Evolutionary conservation across 257 asterid genomes (phyloP).

Genomic region (Solanum sejunctum): DNA sequence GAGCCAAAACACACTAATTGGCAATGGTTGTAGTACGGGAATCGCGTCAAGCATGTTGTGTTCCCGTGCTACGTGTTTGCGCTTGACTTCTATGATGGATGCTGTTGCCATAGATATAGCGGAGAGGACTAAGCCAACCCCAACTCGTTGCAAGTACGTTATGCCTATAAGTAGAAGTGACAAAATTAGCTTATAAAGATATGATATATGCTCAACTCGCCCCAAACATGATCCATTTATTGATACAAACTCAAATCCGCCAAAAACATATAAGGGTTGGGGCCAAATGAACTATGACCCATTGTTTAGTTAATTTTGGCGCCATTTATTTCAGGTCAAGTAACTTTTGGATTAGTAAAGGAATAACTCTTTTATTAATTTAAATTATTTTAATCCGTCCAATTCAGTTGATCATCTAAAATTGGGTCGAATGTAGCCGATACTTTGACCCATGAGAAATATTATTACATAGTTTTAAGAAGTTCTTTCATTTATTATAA

Average conservation of each 20-base stretch:
- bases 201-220: background rate
- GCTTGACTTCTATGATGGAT: conserved; percentile 45
- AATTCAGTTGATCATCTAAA: background rate
- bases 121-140: conserved; percentile 59
- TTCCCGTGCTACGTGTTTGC: conserved; percentile 37
- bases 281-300: background rate
- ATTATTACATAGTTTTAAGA: too few relatives aligned
- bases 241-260: background rate
- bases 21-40: conserved; percentile 43
- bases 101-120: conserved; percentile 61
- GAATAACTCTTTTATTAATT: background rate
- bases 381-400: background rate
- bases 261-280: background rate
- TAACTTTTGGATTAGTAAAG: background rate
- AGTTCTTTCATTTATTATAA: too few relatives aligned
- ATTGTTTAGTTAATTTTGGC: too few relatives aligned
- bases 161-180: conserved; percentile 27
- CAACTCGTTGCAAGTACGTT: conserved; percentile 61
- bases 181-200: background rate
- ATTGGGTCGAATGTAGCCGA: background rate
- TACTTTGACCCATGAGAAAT: background rate
- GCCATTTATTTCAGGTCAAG: background rate
- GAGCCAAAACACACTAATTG: conserved; percentile 70
- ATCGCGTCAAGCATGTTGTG: conserved; percentile 45
- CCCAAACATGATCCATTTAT: background rate